Conservation (phyloP, 495 filamentous ascomycete genomes). For the Clavariopsis aquatica region DNA sequence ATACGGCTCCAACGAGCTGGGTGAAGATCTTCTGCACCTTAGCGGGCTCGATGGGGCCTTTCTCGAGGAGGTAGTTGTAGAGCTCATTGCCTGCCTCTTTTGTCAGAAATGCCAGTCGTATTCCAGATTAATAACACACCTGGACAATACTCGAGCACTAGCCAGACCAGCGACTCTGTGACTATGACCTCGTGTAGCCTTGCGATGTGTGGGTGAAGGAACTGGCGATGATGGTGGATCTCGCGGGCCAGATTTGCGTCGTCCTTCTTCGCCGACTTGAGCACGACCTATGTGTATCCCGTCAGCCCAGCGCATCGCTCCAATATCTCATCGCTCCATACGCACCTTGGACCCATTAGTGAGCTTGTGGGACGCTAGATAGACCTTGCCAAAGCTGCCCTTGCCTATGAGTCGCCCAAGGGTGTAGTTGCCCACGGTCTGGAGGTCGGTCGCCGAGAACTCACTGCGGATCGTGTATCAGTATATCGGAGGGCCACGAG, state of each 20-base stretch:
- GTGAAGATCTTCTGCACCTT: constrained; percentile 96
- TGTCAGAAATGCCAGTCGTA: constrained; percentile 10
- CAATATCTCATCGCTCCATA: background rate
- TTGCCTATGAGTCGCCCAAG: constrained; percentile 92
- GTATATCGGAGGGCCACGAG: constrained; percentile 13
- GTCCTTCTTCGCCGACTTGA: constrained; percentile 95
- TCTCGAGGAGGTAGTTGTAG: constrained; percentile 87
- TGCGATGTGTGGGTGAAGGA: constrained; percentile 96
- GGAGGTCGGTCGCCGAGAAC: constrained; percentile 89
- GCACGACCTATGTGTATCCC: constrained; percentile 68
- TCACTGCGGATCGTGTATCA: constrained; percentile 60
- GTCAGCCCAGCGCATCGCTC: background rate
- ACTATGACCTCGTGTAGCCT: constrained; percentile 97
- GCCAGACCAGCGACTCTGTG: constrained; percentile 90
- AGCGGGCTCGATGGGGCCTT: constrained; percentile 79
- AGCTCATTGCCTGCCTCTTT: constrained; percentile 77
- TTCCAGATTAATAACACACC: constrained; percentile 56
- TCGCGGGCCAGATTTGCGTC: constrained; percentile 94
- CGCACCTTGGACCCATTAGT: constrained; percentile 97
- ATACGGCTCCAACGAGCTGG: constrained; percentile 91
- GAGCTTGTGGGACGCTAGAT: constrained; percentile 93
- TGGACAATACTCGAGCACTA: constrained; percentile 95
- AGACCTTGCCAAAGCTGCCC: constrained; percentile 97
- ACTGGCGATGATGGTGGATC: constrained; percentile 97
- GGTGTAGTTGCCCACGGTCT: constrained; percentile 90